These are phyloP conservation scores for Arthrinium phaeospermum DNA, from an alignment of 2,329 filamentous ascomycete genomes.

Conservation along the genomic window DNA sequence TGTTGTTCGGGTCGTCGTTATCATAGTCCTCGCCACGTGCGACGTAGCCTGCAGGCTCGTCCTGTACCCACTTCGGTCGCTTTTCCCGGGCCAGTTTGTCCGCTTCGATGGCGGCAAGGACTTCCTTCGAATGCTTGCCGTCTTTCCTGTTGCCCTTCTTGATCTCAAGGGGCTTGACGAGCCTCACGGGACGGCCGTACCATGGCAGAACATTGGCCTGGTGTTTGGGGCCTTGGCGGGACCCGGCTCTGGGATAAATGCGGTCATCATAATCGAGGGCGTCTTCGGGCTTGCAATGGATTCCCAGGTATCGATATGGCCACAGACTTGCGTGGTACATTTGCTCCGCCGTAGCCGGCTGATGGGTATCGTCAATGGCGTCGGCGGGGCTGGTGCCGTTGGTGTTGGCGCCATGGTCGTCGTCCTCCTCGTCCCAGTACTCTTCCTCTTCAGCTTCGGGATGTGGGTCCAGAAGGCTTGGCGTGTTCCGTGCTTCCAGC, in stretches of 20 bases:
- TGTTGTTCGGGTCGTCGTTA: conserved; percentile 75
- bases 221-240: conserved; percentile 86
- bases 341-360: conserved; percentile 78
- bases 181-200: conserved; percentile 86
- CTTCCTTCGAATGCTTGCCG: conserved; percentile 79
- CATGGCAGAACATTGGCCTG: conserved; percentile 86
- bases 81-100: conserved; percentile 81
- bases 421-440: conserved; percentile 72
- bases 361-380: conserved; percentile 60
- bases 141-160: conserved; percentile 85
- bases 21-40: conserved; percentile 79
- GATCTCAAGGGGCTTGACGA: conserved; percentile 85
- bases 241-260: conserved; percentile 95
- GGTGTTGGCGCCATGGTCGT: conserved; percentile 64
- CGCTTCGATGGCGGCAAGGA: conserved; percentile 77
- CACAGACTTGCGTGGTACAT: conserved; percentile 92
- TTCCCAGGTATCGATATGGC: conserved; percentile 94
- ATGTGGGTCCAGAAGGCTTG: conserved; percentile 72
- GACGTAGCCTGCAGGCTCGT: conserved; percentile 87
- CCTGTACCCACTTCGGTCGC: conserved; percentile 91
- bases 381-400: conserved; percentile 68
- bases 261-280: conserved; percentile 96
- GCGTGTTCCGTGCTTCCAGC: conserved; percentile 87
- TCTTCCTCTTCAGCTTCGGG: conserved; percentile 71
- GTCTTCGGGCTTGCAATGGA: conserved; percentile 94